Conservation (phyloP, 2,329 filamentous ascomycete species). For the Stenocarpella maydis region DNA sequence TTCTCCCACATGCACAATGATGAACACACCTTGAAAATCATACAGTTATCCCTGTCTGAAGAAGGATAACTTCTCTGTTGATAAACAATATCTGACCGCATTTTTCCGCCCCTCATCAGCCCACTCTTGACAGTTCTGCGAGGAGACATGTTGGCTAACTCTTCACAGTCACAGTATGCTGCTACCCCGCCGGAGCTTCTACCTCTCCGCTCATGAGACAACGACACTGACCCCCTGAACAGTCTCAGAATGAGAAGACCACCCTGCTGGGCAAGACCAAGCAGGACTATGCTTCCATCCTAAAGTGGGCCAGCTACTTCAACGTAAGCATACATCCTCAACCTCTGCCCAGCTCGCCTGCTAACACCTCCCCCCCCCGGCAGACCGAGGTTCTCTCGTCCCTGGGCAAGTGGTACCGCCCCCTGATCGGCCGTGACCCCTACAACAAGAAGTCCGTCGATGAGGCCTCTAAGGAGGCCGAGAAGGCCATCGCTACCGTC, state of each 20-base stretch:
- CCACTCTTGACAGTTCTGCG: constrained; percentile 42
- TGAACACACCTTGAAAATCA: constrained; percentile 76
- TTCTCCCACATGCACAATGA: constrained; percentile 55
- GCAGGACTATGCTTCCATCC: constrained; percentile 98
- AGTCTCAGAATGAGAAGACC: constrained; percentile 99
- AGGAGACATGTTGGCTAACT: constrained; percentile 44
- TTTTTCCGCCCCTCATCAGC: constrained; percentile 40
- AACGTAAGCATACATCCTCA: constrained; percentile 59
- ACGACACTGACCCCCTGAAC: background rate
- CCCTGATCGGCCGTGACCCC: constrained; percentile 78
- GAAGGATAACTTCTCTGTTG: constrained; percentile 74
- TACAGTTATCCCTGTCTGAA: constrained; percentile 99
- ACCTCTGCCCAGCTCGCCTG: background rate
- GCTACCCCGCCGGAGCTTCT: background rate
- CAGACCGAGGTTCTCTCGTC: constrained; percentile 74
- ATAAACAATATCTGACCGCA: constrained; percentile 82
- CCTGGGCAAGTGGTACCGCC: constrained; percentile 84
- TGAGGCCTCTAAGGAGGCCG: constrained; percentile 73
- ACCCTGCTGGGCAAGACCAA: constrained; percentile 99
- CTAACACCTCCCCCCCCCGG: constrained; percentile 26
- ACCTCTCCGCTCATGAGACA: constrained; percentile 35
- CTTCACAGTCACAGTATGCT: constrained; percentile 34
- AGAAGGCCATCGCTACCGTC: constrained; percentile 74
- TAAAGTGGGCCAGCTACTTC: constrained; percentile 98
- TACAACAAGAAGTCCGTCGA: constrained; percentile 99